Base-by-base conservation (phyloP, 441 rosid genomes). In the Corymbia calophylla region DNA sequence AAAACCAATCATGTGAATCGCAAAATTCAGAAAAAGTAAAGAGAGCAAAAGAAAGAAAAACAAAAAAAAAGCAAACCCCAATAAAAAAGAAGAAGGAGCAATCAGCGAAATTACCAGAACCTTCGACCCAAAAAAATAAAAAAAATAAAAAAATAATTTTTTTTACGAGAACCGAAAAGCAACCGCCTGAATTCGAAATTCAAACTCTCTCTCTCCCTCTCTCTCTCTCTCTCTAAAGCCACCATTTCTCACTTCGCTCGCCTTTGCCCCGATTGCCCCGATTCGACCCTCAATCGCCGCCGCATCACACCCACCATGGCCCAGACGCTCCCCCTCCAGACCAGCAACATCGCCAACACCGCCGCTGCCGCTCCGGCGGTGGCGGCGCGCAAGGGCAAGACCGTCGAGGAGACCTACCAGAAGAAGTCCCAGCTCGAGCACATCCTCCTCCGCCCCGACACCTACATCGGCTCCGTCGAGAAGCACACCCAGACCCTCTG, bases 381-480 rank as follows among this genome's bases (percentile, higher is more conserved):
- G 16, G 48, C 8, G 81, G 11, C 4, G 15, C 51, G 84, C 18
- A 44, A 77, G 49, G 86, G 88, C 39, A 97, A 96, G 93, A 96
- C 98, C 32, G 96, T 97, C 49, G 98, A 98, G 87, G 96, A 98
- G 88, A 95, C 94, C 90, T 98, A 98, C 95, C 99, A 97, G 95
- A 98, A 98, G 95, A 98, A 98, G 91, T 91, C 96, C 53, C 99
- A 97, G 95, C 95, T 98, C 2, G 99, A 97, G 93, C 99, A 97
- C 92, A 98, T 98, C 93, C 93, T 98, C 54, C 99, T 97, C 89
- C 98, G 99, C 39, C 99, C 99, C 6, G 99, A 98, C 92, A 97
- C 99, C 49, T 98, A 97, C 94, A 93, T 98, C 90, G 99, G 99
- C 53, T 98, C 99, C 19, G 94, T 98, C 87, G 99, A 98, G 95